Base-by-base conservation (phyloP, 345 rosid species). In the Nasturtium officinale region DNA sequence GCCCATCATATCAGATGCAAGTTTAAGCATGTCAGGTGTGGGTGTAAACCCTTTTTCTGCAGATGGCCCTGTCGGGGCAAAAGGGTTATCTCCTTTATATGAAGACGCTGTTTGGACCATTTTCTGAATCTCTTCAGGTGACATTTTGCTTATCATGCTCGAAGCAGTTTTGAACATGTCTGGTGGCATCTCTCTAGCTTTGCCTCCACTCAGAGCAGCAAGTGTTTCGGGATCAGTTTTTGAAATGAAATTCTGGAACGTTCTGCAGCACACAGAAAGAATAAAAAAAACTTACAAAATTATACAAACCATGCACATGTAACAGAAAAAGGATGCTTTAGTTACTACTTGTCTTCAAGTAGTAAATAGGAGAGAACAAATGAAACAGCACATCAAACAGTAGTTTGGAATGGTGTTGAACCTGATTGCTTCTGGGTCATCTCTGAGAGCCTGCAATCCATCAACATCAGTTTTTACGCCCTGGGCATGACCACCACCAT, bases 351-450 rank as follows among this genome's bases (percentile, higher is more conserved):
- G 6, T 53, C 55, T 53, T 32, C 40, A 28, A 37, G 57, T 35
- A 65, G 29, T 50, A 21, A 54, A 20, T 53, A 40, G 42, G 58
- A 54, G 65, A 68, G 28, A 46, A 38, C 12, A 62, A n/a, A 65
- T 58, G 40, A 65, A 57, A 42, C 7, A 61, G 20, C 56, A 76
- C 32, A 69, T 61, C 61, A 53, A 61, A 69, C 35, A 62, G 54
- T 76, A 11, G 56, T 72, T 51, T 15, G 45, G 62, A 71, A 51
- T 25, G 73, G 69, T 57, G 53, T 61, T 46, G 42, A 61, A 94
- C 98, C 96, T 91, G 69, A 89, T 78, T 61, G 95, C 81, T 72
- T 94, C 89, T 5, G 97, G 93, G 57, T 94, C 87, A 77, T 87
- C 89, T 75, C 77, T 84, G 69, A 89, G 83, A 77, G 92, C 86